Evolutionary conservation across 164 flowering plant species (phyloP).

Genomic region (Aristolochia contorta): DNA sequence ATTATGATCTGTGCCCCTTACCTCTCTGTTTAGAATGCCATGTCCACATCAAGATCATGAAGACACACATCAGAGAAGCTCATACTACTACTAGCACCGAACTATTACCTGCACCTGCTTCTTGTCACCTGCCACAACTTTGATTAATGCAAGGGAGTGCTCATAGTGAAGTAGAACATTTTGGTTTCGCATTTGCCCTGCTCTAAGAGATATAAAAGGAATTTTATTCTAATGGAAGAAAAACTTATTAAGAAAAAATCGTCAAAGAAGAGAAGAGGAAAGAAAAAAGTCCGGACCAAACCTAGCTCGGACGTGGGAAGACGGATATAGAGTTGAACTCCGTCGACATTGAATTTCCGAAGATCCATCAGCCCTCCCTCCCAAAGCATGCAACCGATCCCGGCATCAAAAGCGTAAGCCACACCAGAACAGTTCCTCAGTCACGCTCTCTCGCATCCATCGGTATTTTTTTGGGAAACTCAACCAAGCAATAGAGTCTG

Average conservation of each 20-base stretch:
- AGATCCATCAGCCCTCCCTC: constrained; percentile 10
- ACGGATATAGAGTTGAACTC: constrained; percentile 4
- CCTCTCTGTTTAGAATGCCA: neutral
- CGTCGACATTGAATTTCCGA: neutral
- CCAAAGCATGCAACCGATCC: constrained; percentile 18
- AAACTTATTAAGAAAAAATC: neutral
- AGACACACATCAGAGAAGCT: neutral
- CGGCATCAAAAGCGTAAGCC: constrained; percentile 11
- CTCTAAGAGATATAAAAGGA: too few species aligned
- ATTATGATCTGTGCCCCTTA: neutral
- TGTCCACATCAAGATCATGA: neutral
- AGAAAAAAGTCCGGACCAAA: neutral
- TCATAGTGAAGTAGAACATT: too few species aligned
- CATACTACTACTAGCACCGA: neutral
- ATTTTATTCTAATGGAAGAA: too few species aligned
- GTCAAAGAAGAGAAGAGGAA: neutral
- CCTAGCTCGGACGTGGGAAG: constrained; percentile 11
- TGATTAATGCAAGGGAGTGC: too few species aligned
- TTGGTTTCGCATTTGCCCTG: too few species aligned
- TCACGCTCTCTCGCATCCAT: too few species aligned
- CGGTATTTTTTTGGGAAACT: too few species aligned
- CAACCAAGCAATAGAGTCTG: too few species aligned
- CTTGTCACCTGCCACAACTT: neutral
- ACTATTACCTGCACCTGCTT: neutral
- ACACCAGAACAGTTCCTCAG: constrained; percentile 11